Evolutionary conservation across 306 rosid species (phyloP).

Genomic region (Cyamopsis tetragonoloba): DNA sequence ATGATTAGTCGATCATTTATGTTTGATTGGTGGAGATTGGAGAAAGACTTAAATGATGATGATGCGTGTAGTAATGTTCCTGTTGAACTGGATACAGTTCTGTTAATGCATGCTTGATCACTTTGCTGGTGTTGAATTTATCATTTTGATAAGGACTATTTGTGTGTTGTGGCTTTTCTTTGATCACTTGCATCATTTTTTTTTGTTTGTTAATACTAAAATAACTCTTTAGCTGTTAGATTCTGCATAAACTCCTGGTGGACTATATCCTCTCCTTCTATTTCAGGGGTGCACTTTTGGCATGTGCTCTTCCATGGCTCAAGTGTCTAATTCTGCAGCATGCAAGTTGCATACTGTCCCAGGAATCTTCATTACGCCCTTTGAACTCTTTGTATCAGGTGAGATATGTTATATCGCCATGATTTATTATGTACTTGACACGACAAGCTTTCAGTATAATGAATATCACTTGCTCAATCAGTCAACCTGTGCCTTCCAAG

Average conservation of each 20-base stretch:
- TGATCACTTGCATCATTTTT: conserved; percentile 38
- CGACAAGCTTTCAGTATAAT: neutral
- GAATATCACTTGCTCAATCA: neutral
- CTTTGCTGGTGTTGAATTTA: neutral
- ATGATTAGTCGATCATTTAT: neutral
- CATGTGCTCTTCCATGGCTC: conserved; percentile 67
- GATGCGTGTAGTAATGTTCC: neutral
- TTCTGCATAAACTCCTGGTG: neutral
- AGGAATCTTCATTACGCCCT: conserved; percentile 49
- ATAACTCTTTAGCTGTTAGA: conserved; percentile 6
- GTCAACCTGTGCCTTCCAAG: neutral
- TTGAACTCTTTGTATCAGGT: conserved; percentile 76
- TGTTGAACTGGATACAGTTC: neutral
- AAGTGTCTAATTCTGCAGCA: conserved; percentile 63
- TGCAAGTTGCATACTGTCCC: conserved; percentile 59
- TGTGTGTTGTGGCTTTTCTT: too few relatives aligned
- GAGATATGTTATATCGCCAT: neutral
- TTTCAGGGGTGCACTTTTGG: conserved; percentile 64
- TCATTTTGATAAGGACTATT: neutral
- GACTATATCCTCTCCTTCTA: neutral
- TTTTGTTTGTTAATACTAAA: neutral
- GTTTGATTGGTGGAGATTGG: too few relatives aligned
- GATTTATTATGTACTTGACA: neutral
- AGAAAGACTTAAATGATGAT: too few relatives aligned
- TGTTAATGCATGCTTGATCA: neutral